These are phyloP conservation scores for Xylariaceae sp. DNA, from an alignment of 2,329 filamentous ascomycete genomes.

Conservation along the genomic window DNA sequence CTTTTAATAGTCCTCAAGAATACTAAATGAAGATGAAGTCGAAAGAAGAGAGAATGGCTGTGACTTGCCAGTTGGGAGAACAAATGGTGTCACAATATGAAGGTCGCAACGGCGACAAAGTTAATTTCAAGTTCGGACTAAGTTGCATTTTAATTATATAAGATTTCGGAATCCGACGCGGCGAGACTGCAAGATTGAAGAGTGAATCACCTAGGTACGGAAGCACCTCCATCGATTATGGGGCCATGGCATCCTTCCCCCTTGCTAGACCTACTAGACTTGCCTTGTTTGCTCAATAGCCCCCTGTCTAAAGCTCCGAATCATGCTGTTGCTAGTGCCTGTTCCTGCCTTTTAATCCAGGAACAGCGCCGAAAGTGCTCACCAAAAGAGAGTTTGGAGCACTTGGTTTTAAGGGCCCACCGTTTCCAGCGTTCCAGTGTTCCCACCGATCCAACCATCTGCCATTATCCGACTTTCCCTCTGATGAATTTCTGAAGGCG, in stretches of 20 bases:
- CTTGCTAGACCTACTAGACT: constrained; percentile 24
- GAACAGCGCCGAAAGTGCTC: constrained; percentile 22
- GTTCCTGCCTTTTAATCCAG: constrained; percentile 26
- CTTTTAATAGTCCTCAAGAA: neutral
- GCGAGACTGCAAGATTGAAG: neutral
- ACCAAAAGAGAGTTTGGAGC: constrained; percentile 23
- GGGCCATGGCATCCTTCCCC: constrained; percentile 6
- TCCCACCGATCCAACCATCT: constrained; percentile 21
- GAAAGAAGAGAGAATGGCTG: too few species aligned
- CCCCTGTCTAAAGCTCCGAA: constrained; percentile 23
- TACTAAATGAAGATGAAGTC: too few species aligned
- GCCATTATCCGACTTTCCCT: constrained; percentile 4
- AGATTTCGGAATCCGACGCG: neutral
- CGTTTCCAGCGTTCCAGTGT: constrained; percentile 19
- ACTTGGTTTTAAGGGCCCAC: constrained; percentile 18
- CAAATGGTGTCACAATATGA: neutral
- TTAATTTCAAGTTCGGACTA: neutral
- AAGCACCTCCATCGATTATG: neutral
- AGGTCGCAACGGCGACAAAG: neutral
- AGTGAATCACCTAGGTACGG: neutral
- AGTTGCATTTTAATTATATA: neutral
- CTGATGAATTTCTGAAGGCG: constrained; percentile 1
- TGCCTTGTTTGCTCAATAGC: neutral
- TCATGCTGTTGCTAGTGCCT: constrained; percentile 24
- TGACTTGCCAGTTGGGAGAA: too few species aligned